These are phyloP conservation scores for Aphanocladium album DNA, from an alignment of 2,329 filamentous ascomycete species.

Conservation along the genomic window DNA sequence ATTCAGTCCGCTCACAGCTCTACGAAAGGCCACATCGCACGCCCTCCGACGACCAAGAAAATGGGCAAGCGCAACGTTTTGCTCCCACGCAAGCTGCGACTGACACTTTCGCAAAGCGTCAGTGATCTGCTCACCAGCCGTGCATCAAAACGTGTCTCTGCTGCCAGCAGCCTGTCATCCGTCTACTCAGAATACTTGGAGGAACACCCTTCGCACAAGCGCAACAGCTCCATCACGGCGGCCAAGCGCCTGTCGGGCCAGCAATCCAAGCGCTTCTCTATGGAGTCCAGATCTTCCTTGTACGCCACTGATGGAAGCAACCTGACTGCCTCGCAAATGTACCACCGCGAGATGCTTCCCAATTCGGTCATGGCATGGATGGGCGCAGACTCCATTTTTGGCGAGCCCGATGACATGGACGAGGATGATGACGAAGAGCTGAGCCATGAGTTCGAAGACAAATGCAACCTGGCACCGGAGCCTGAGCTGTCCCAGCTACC, in stretches of 20 bases:
- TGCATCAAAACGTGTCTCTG: slow-evolving; percentile 43
- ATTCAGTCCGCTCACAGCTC: slow-evolving; percentile 1
- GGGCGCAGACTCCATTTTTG: not conserved
- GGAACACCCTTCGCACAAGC: slow-evolving; percentile 21
- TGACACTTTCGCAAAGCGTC: slow-evolving; percentile 52
- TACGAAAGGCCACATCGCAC: not conserved
- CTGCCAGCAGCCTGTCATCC: slow-evolving; percentile 36
- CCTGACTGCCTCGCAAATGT: slow-evolving; percentile 9
- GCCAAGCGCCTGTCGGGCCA: not conserved
- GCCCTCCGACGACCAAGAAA: slow-evolving; percentile 7
- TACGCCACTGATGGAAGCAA: not conserved
- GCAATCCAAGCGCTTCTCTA: not conserved
- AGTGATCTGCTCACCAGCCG: slow-evolving; percentile 52
- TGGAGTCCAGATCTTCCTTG: not conserved
- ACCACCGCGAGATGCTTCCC: slow-evolving; percentile 11
- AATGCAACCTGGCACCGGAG: not conserved
- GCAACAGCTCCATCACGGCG: slow-evolving; percentile 12
- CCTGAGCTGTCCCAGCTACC: not conserved
- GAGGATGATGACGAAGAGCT: not conserved
- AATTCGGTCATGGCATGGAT: slow-evolving; percentile 9
- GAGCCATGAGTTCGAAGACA: not conserved
- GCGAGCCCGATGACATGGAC: not conserved
- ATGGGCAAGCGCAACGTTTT: slow-evolving; percentile 11
- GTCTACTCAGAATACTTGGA: slow-evolving; percentile 53
- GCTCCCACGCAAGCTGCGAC: slow-evolving; percentile 27